phyloP scores from a whole-genome alignment of 805 yeast genomes.

The Hanseniaspora lindneri region DNA sequence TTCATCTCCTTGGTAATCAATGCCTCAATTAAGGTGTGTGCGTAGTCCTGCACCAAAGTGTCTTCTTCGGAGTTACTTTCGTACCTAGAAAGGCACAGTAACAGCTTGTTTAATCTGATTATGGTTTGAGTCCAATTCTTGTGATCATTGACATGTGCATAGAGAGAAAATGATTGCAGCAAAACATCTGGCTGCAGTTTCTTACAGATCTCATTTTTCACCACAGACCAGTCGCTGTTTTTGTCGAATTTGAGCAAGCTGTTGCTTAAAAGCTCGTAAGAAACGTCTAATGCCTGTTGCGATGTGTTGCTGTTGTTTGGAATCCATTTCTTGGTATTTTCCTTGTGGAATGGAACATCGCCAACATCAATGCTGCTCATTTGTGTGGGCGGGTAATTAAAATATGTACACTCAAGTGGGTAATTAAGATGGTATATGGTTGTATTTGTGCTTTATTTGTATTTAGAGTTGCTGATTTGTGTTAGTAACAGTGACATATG shows the following conservation, averaged over 20 bases:
- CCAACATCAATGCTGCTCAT: background rate
- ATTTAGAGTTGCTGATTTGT: too few relatives aligned
- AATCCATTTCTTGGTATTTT: constrained; percentile 13
- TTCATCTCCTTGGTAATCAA: constrained; percentile 48
- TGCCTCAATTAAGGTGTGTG: constrained; percentile 30
- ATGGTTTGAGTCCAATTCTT: constrained; percentile 38
- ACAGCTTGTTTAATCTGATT: constrained; percentile 31
- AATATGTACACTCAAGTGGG: too few relatives aligned
- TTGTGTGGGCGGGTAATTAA: too few relatives aligned
- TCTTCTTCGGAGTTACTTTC: constrained; percentile 13
- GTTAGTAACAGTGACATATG: too few relatives aligned
- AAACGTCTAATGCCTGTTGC: constrained; percentile 24
- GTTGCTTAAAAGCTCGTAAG: constrained; percentile 23
- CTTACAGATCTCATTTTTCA: constrained; percentile 26
- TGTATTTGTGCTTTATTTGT: too few relatives aligned
- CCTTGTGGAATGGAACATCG: constrained; percentile 13
- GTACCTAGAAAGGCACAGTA: constrained; percentile 21
- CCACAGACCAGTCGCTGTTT: constrained; percentile 19
- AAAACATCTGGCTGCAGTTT: constrained; percentile 31
- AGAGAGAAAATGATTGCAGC: constrained; percentile 39
- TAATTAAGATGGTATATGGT: too few relatives aligned
- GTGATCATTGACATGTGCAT: constrained; percentile 41
- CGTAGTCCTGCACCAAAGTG: constrained; percentile 6
- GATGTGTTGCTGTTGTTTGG: constrained; percentile 16
- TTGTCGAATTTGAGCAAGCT: constrained; percentile 21